These are phyloP conservation scores for Xylaria sp. DNA, from an alignment of 495 filamentous ascomycete species.

Conservation along the genomic window DNA sequence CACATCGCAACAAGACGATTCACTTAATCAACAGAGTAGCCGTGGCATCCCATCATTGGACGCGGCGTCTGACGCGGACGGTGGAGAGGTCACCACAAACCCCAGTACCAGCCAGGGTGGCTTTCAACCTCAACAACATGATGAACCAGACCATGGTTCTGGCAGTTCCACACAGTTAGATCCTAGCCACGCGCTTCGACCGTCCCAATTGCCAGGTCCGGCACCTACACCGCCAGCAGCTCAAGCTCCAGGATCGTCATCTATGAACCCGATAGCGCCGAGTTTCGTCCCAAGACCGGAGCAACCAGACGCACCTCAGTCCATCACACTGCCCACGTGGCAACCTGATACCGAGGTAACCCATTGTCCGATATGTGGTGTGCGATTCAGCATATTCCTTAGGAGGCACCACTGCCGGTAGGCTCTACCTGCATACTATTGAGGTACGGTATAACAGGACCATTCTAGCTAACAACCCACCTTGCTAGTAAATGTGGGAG, in stretches of 20 bases:
- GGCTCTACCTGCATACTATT: conserved; percentile 30
- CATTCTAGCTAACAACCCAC: conserved; percentile 28
- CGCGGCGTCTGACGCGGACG: not conserved
- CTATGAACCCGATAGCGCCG: conserved; percentile 25
- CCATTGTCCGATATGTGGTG: conserved; percentile 81
- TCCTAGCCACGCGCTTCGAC: not conserved
- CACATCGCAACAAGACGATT: not conserved
- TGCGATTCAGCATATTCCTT: conserved; percentile 82
- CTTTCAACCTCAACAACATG: not conserved
- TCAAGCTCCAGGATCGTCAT: not conserved
- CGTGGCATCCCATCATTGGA: not conserved
- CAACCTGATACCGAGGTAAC: conserved; percentile 83
- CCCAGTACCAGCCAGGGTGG: not conserved
- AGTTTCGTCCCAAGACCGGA: conserved; percentile 2
- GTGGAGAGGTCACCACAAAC: not conserved
- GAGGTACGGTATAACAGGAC: not conserved
- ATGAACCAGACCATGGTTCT: not conserved
- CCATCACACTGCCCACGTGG: conserved; percentile 72
- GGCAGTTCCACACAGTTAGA: not conserved
- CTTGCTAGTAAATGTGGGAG: conserved; percentile 83
- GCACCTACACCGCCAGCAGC: not conserved
- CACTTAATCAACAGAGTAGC: not conserved
- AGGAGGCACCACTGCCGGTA: conserved; percentile 90
- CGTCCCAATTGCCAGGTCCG: not conserved
- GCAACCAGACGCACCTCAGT: conserved; percentile 26